Conservation (phyloP, 768 basidiomycete species). For the Lentinula aciculospora region DNA sequence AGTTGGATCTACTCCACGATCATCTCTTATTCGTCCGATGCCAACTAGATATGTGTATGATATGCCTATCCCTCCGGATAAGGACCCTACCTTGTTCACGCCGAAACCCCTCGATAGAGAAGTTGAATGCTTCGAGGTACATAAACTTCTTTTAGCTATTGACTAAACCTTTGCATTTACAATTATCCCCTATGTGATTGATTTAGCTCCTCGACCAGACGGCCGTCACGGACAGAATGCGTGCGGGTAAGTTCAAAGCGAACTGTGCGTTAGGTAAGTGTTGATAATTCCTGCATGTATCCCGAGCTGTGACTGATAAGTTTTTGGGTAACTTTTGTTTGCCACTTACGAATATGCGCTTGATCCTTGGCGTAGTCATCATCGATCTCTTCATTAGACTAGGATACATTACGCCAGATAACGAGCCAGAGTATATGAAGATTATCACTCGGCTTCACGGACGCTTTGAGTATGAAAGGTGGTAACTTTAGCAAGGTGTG, state of each 20-base stretch:
- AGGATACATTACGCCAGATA: slow-evolving; percentile 82
- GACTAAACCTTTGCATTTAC: not conserved
- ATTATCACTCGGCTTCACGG: slow-evolving; percentile 74
- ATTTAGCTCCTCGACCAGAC: slow-evolving; percentile 60
- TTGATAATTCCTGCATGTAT: not conserved
- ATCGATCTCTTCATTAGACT: slow-evolving; percentile 87
- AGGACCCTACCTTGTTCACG: slow-evolving; percentile 42
- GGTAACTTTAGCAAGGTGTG: slow-evolving; percentile 34
- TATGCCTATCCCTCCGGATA: slow-evolving; percentile 54
- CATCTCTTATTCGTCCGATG: not conserved
- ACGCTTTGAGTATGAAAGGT: slow-evolving; percentile 56
- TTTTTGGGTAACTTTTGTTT: not conserved
- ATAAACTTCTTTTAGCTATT: slow-evolving; percentile 9
- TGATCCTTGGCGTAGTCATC: slow-evolving; percentile 47
- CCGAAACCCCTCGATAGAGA: slow-evolving; percentile 87
- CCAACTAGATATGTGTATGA: slow-evolving; percentile 75
- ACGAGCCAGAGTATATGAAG: slow-evolving; percentile 78
- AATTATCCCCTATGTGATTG: not conserved
- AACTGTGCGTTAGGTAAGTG: slow-evolving; percentile 81
- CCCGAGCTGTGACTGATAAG: not conserved
- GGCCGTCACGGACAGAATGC: slow-evolving; percentile 59
- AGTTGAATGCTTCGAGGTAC: slow-evolving; percentile 88
- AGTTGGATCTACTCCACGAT: not conserved
- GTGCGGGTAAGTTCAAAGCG: slow-evolving; percentile 76
- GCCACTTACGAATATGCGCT: not conserved